These are phyloP conservation scores for Annulohypoxylon maeteangense DNA, from an alignment of 495 filamentous ascomycete species.

Conservation along the genomic window DNA sequence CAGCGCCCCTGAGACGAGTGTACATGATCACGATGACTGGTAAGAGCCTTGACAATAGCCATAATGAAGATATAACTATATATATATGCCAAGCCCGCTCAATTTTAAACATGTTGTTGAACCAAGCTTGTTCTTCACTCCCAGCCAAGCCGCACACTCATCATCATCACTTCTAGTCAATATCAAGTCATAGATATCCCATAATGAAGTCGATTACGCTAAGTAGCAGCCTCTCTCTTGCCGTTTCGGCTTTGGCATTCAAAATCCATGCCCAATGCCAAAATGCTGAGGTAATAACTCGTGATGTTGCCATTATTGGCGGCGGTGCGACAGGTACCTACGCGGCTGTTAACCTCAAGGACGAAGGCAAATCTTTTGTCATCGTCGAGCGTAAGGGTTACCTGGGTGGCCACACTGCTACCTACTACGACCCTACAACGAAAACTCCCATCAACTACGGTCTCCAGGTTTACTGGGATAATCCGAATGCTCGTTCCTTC, in stretches of 20 bases:
- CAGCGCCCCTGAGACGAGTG: conserved; percentile 2
- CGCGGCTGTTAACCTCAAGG: conserved; percentile 57
- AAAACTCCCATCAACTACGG: conserved; percentile 58
- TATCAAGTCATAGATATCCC: background rate
- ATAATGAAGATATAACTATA: conserved; percentile 1
- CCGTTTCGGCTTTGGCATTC: conserved; percentile 6
- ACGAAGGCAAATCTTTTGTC: conserved; percentile 54
- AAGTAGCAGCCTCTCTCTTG: conserved; percentile 18
- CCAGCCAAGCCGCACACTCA: background rate
- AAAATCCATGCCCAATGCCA: conserved; percentile 6
- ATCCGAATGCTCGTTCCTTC: conserved; percentile 43
- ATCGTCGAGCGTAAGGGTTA: conserved; percentile 55
- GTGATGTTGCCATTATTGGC: conserved; percentile 60
- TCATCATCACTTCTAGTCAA: background rate
- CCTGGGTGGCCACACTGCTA: conserved; percentile 59
- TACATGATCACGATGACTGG: background rate
- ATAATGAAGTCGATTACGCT: conserved; percentile 14
- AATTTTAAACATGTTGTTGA: background rate
- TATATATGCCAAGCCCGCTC: conserved; percentile 18
- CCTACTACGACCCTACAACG: conserved; percentile 57
- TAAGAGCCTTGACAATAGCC: background rate
- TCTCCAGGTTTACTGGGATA: conserved; percentile 54
- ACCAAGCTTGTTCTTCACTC: conserved; percentile 11
- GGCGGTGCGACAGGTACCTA: conserved; percentile 62
- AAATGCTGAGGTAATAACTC: conserved; percentile 33